Conservation (phyloP, 2,329 filamentous ascomycete genomes). For the Endoconidiophora polonica region DNA sequence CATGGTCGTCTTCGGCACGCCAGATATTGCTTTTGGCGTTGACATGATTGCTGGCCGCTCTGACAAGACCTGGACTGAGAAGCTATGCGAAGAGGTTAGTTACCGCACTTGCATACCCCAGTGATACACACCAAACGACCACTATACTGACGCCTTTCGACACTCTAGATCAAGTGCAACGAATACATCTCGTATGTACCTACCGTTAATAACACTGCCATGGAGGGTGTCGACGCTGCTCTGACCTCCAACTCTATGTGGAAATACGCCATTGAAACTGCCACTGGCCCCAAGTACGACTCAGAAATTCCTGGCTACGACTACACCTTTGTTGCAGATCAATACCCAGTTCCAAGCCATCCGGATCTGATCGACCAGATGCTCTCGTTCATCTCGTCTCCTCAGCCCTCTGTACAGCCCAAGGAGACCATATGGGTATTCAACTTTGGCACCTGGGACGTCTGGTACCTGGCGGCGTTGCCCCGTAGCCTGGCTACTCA, state of each 20-base stretch:
- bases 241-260: slow-evolving; percentile 37
- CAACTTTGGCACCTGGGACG: slow-evolving; percentile 36
- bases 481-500: slow-evolving; percentile 24
- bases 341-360: slow-evolving; percentile 26
- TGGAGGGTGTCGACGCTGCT: slow-evolving; percentile 20
- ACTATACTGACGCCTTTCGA: not conserved
- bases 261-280: slow-evolving; percentile 22
- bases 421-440: slow-evolving; percentile 37
- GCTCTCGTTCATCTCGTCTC: slow-evolving; percentile 26
- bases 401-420: slow-evolving; percentile 20
- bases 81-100: slow-evolving; percentile 31
- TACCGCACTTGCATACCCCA: not conserved
- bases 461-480: slow-evolving; percentile 34
- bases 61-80: slow-evolving; percentile 28
- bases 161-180: slow-evolving; percentile 28
- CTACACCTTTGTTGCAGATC: slow-evolving; percentile 26
- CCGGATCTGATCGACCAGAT: slow-evolving; percentile 30
- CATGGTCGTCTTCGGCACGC: slow-evolving; percentile 34
- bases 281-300: slow-evolving; percentile 19
- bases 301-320: slow-evolving; percentile 23
- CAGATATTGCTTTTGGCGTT: slow-evolving; percentile 25
- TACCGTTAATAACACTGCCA: slow-evolving; percentile 21
- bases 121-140: not conserved
- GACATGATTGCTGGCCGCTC: slow-evolving; percentile 23
- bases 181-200: slow-evolving; percentile 31